These are phyloP conservation scores for Lolium multiflorum DNA, from an alignment of 176 grass and related monocot species.

Conservation along the genomic window DNA sequence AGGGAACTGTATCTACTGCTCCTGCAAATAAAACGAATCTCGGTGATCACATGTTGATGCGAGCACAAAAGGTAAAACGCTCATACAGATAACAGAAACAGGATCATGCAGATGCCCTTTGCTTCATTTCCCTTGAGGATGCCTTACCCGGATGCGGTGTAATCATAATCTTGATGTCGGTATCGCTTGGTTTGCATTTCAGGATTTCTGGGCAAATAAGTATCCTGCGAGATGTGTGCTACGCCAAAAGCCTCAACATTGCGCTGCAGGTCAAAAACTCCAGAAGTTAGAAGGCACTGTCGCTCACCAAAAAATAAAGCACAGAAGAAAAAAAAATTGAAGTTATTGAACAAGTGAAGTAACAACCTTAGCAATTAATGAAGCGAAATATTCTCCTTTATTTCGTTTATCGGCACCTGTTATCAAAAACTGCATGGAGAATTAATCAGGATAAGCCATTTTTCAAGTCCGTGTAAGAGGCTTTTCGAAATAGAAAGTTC, in stretches of 20 bases:
- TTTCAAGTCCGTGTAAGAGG: not conserved
- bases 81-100: constrained; percentile 8
- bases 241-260: constrained; percentile 51
- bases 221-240: constrained; percentile 40
- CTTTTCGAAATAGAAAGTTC: constrained; percentile 1
- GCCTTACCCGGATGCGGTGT: constrained; percentile 45
- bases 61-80: not conserved
- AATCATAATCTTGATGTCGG: constrained; percentile 55
- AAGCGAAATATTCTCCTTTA: constrained; percentile 82
- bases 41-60: constrained; percentile 28
- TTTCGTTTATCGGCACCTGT: constrained; percentile 68
- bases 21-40: constrained; percentile 53
- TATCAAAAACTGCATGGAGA: constrained; percentile 74
- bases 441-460: constrained; percentile 27
- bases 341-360: constrained; percentile 15
- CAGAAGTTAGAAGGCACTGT: constrained; percentile 9
- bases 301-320: not conserved
- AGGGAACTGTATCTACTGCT: constrained; percentile 49
- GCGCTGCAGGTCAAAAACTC: constrained; percentile 58
- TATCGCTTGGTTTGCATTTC: constrained; percentile 38
- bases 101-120: not conserved
- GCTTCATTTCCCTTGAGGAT: constrained; percentile 15
- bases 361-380: constrained; percentile 78
- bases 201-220: constrained; percentile 54
- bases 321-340: not conserved